Evolutionary conservation across 2,329 filamentous ascomycete genomes (phyloP).

Genomic region (Talaromyces islandicus): DNA sequence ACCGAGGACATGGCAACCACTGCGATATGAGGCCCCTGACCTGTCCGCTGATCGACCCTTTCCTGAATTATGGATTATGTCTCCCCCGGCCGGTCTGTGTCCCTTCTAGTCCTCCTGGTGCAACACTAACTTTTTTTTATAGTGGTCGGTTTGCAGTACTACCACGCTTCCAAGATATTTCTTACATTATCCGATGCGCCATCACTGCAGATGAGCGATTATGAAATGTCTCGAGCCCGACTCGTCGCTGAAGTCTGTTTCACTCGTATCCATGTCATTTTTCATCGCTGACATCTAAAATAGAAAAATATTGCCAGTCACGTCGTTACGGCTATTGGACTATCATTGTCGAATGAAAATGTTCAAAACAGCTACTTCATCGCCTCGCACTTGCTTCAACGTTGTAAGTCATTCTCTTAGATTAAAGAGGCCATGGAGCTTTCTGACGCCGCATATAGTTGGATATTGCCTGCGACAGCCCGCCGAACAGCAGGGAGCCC

Average conservation of each 20-base stretch:
- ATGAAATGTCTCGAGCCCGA: constrained; percentile 19
- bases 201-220: constrained; percentile 19
- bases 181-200: constrained; percentile 22
- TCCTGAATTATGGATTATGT: constrained; percentile 32
- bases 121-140: not conserved
- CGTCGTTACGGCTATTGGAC: constrained; percentile 23
- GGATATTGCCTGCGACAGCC: constrained; percentile 26
- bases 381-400: constrained; percentile 21
- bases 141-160: constrained; percentile 36
- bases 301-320: constrained; percentile 25
- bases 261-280: not conserved
- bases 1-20: constrained; percentile 27
- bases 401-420: constrained; percentile 18
- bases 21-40: constrained; percentile 24
- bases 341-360: constrained; percentile 28
- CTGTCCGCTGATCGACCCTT: constrained; percentile 21
- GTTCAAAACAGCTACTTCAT: constrained; percentile 14
- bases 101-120: not conserved
- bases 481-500: constrained; percentile 22
- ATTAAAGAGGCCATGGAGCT: not conserved
- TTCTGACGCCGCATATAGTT: constrained; percentile 14
- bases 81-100: constrained; percentile 26
- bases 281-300: not conserved
- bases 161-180: constrained; percentile 27
- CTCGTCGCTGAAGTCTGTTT: constrained; percentile 23